Evolutionary conservation across 768 basidiomycete genomes (phyloP).

Genomic region (Rhizopogon vesiculosus): DNA sequence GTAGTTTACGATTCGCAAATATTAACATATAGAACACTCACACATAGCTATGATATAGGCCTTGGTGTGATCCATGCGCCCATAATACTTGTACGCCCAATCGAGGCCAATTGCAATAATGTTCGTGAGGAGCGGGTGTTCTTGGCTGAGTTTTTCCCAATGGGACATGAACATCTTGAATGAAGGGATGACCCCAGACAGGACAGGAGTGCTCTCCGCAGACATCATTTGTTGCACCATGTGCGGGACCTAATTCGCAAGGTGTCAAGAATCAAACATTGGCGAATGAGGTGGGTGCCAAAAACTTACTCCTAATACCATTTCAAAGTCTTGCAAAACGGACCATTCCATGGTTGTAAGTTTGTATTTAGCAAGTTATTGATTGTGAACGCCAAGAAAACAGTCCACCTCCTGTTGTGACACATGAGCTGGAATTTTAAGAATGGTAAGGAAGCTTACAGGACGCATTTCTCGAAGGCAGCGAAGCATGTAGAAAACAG

Average conservation of each 20-base stretch:
- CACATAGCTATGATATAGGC: background rate
- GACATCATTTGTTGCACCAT: background rate
- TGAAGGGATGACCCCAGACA: background rate
- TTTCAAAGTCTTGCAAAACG: slow-evolving; percentile 1
- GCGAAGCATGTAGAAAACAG: slow-evolving; percentile 31
- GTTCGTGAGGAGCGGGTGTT: background rate
- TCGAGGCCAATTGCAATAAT: background rate
- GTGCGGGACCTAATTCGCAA: background rate
- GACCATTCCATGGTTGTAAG: background rate
- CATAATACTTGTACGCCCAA: background rate
- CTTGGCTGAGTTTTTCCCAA: background rate
- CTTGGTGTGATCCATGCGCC: background rate
- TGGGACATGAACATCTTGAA: background rate
- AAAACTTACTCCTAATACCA: background rate
- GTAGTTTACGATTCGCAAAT: background rate
- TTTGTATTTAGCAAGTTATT: background rate
- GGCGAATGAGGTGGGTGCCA: background rate
- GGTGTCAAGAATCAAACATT: too few relatives aligned
- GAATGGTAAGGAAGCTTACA: background rate
- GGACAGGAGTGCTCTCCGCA: background rate
- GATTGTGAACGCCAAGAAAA: background rate
- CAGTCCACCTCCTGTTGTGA: background rate
- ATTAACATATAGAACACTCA: background rate
- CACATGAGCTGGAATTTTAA: too few relatives aligned
- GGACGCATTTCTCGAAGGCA: background rate